phyloP scores from a whole-genome alignment of 2,329 filamentous ascomycete genomes.

The Fusarium sp. region DNA sequence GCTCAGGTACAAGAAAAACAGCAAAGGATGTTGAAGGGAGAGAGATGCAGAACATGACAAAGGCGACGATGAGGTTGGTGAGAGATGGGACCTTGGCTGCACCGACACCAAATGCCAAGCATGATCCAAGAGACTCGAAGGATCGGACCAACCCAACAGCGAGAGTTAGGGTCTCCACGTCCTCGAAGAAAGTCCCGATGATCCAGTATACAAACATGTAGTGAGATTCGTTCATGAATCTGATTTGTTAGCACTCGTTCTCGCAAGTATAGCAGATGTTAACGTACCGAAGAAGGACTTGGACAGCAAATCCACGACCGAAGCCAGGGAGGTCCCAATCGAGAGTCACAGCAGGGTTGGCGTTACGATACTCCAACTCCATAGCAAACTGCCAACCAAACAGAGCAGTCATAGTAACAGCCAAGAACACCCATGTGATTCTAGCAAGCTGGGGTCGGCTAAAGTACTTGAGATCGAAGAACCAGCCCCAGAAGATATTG shows the following conservation, averaged over 20 bases:
- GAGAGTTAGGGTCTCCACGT: constrained; percentile 60
- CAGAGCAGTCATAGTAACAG: constrained; percentile 52
- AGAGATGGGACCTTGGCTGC: constrained; percentile 56
- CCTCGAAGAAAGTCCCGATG: constrained; percentile 60
- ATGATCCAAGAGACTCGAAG: constrained; percentile 59
- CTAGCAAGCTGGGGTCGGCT: constrained; percentile 54
- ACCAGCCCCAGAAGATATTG: constrained; percentile 60
- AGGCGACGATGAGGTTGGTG: constrained; percentile 58
- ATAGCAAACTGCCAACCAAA: constrained; percentile 60
- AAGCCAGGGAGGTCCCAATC: constrained; percentile 58
- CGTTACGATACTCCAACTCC: constrained; percentile 55
- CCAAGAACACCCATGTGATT: constrained; percentile 53
- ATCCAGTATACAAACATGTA: constrained; percentile 64
- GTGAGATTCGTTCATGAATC: constrained; percentile 61
- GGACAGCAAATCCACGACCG: constrained; percentile 57
- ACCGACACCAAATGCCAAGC: constrained; percentile 58
- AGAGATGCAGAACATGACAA: constrained; percentile 57
- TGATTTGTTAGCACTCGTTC: constrained; percentile 4
- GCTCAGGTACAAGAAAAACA: constrained; percentile 50
- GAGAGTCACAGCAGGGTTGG: constrained; percentile 50
- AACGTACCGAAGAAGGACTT: constrained; percentile 56
- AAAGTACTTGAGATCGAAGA: constrained; percentile 55
- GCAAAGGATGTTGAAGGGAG: constrained; percentile 50
- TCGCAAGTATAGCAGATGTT: fast-evolving
- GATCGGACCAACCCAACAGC: constrained; percentile 58